Evolutionary conservation across 2,329 filamentous ascomycete species (phyloP).

Genomic region (Verticillium klebahnii): DNA sequence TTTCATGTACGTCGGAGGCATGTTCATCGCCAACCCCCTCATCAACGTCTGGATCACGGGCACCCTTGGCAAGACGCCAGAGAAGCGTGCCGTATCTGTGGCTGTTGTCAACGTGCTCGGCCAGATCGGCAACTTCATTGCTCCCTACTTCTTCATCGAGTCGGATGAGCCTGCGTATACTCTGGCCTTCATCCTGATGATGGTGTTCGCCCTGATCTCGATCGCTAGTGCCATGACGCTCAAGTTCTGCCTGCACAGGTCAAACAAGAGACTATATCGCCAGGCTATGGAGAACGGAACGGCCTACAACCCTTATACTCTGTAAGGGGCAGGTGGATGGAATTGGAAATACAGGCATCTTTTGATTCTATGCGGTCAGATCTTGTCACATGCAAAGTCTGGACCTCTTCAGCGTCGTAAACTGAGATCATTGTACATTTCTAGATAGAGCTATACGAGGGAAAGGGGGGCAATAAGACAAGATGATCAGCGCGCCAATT

Average conservation of each 20-base stretch:
- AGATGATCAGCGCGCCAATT: no score
- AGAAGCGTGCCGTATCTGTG: slow-evolving; percentile 28
- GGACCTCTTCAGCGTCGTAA: no score
- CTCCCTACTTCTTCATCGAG: slow-evolving; percentile 30
- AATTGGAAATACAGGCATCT: no score
- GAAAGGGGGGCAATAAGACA: no score
- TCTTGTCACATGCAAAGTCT: no score
- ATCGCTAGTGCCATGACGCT: neutral
- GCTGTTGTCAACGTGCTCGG: slow-evolving; percentile 29
- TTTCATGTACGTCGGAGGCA: slow-evolving; percentile 26
- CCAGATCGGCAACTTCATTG: slow-evolving; percentile 30
- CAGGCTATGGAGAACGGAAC: neutral
- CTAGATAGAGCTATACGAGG: no score
- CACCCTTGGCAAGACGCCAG: slow-evolving; percentile 26
- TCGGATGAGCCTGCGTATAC: slow-evolving; percentile 21
- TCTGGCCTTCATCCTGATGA: slow-evolving; percentile 19
- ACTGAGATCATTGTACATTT: no score
- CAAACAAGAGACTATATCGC: neutral
- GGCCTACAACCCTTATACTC: neutral
- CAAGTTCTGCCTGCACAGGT: neutral
- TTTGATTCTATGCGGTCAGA: no score
- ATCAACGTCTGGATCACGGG: slow-evolving; percentile 27
- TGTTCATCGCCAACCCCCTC: slow-evolving; percentile 26
- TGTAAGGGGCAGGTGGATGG: neutral
- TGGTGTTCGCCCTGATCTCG: slow-evolving; percentile 5